Evolutionary conservation across 2,329 filamentous ascomycete species (phyloP).

Genomic region (Phaeosphaeriaceae sp.): DNA sequence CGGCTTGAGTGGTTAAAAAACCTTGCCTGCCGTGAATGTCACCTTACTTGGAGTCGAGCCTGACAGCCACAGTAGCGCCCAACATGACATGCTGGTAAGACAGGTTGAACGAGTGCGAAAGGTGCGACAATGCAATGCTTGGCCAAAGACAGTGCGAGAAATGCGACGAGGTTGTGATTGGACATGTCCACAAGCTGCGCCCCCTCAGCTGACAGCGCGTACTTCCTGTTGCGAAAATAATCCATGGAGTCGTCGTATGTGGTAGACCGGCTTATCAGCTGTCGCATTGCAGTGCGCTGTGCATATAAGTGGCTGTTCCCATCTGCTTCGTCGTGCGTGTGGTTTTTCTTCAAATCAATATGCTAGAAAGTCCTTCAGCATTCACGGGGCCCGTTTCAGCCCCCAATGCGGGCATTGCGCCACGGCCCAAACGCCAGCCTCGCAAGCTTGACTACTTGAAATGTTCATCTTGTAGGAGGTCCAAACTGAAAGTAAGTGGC

Average conservation of each 20-base stretch:
- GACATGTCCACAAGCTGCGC: neutral
- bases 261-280: neutral
- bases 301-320: neutral
- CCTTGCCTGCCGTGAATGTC: no score
- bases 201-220: neutral
- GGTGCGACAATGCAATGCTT: neutral
- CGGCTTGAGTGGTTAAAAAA: neutral
- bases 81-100: no score
- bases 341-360: neutral
- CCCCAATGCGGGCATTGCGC: neutral
- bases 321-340: neutral
- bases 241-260: neutral
- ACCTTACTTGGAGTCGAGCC: no score
- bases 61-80: neutral
- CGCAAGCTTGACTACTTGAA: conserved; percentile 4
- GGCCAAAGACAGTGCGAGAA: neutral
- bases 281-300: neutral
- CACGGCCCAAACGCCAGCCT: neutral
- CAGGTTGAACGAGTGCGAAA: neutral
- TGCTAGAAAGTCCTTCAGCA: neutral
- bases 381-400: neutral
- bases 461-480: conserved; percentile 1
- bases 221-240: neutral
- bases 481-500: conserved; percentile 1
- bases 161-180: neutral